Conservation (phyloP, 352 stramenopile species). For the Phytophthora sojae region DNA sequence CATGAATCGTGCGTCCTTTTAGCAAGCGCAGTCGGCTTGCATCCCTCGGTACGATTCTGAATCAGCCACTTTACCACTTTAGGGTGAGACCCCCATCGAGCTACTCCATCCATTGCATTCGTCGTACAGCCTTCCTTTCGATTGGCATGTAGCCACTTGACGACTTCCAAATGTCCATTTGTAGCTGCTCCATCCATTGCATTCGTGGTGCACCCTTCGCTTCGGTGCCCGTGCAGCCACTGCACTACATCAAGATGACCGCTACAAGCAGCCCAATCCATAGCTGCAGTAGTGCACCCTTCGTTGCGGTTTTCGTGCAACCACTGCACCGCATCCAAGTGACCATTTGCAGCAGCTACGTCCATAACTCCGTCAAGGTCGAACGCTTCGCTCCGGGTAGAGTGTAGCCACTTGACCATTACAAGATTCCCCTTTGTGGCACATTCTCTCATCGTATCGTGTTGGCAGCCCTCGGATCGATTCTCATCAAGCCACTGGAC, state of each 20-base stretch:
- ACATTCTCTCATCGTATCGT: too few relatives aligned
- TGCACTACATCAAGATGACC: conserved; percentile 9
- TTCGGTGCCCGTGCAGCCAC: conserved; percentile 7
- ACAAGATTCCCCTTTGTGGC: too few relatives aligned
- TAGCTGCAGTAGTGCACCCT: neutral
- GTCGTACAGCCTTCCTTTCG: conserved; percentile 10
- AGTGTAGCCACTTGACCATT: too few relatives aligned
- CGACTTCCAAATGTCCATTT: conserved; percentile 11
- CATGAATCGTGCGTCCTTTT: too few relatives aligned
- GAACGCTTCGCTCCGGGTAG: neutral
- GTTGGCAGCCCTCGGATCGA: too few relatives aligned
- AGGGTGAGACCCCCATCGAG: neutral
- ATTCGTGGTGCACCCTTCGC: conserved; percentile 1
- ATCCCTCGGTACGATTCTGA: too few relatives aligned
- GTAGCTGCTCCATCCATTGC: conserved; percentile 10
- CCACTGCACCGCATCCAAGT: too few relatives aligned
- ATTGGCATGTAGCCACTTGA: conserved; percentile 14
- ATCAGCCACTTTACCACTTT: conserved; percentile 9
- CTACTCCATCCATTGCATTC: conserved; percentile 9
- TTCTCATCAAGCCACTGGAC: too few relatives aligned
- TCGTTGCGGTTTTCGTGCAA: too few relatives aligned
- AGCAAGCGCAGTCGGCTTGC: too few relatives aligned
- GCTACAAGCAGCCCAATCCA: neutral
- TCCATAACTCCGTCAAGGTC: too few relatives aligned
- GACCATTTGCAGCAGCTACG: too few relatives aligned